Evolutionary conservation across 495 filamentous ascomycete genomes (phyloP), one percentile per base, ranked within the genome.

Genomic region (Evernia prunastri): DNA sequence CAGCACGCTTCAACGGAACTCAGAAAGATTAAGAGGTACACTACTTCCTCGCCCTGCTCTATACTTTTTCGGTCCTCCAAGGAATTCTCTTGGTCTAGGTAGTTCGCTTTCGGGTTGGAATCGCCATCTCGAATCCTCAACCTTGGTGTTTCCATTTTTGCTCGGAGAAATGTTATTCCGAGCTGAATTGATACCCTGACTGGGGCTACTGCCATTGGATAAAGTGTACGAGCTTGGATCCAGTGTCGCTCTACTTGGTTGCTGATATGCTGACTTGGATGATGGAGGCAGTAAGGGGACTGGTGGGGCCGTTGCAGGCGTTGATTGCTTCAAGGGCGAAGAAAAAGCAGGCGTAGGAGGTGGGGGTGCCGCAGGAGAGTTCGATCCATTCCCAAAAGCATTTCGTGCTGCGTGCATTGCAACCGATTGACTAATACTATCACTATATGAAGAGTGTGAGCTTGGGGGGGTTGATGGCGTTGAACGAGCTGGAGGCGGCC

Each of bases 21-120:
- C 63, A 51, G 62, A 68, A 49, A 98, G 76, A 78, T 98, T 90
- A 70, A 97, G 80, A 47, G 94, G 94, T 47, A 98, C 91, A 78
- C 89, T 96, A 75, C 91, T 96, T 29, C 90, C 93, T 72, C 92
- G 82, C 12, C 94, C 94, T 33, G 93, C 94, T 47, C 92, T 81
- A 76, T 98, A 98, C 68, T 84, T 82, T 71, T 89, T 90, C 40
- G 78, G 73, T 36, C 80, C 85, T 4, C 89, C 89, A 11, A 78
- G 73, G 71, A 94, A 97, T 4, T 86, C 84, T 63, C 92, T 81
- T 51, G 94, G 93, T 69, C 89, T 92, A 3, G 94, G 92, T 25
- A 98, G 78, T 66, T 89, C 80, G 40, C 82, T 84, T 62, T 97
- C 93, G 37, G 84, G 80, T 68, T 90, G 85, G 73, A 97, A 98